Conservation (phyloP, 148 eudicot species). For the Nepenthes mirabilis region DNA sequence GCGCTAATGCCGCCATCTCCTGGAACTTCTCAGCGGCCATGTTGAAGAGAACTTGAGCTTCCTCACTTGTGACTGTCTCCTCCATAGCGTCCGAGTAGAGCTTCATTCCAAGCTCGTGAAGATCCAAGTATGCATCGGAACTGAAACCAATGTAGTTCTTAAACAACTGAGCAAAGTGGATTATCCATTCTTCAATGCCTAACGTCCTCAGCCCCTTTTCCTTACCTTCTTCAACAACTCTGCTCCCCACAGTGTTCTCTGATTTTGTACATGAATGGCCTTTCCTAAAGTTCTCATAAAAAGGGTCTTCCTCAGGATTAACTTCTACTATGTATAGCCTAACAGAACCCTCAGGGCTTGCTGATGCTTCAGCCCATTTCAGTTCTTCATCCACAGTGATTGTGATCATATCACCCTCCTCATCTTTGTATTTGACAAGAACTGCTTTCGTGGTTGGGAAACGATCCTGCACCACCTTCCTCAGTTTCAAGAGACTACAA, state of each 20-base stretch:
- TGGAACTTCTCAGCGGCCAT: slow-evolving; percentile 74
- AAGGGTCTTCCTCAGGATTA: slow-evolving; percentile 73
- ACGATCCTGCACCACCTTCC: slow-evolving; percentile 61
- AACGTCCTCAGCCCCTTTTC: slow-evolving; percentile 13
- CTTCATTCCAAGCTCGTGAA: slow-evolving; percentile 78
- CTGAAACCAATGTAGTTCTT: slow-evolving; percentile 83
- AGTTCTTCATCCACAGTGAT: slow-evolving; percentile 69
- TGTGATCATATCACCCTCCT: slow-evolving; percentile 92
- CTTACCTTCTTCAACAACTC: slow-evolving; percentile 12
- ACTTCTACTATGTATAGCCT: slow-evolving; percentile 68
- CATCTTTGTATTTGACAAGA: slow-evolving; percentile 75
- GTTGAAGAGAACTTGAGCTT: slow-evolving; percentile 60
- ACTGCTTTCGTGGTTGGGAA: slow-evolving; percentile 53
- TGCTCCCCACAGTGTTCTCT: slow-evolving; percentile 11
- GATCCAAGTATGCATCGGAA: slow-evolving; percentile 68
- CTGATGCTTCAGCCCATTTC: slow-evolving; percentile 71
- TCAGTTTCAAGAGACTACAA: slow-evolving; percentile 48
- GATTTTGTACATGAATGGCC: slow-evolving; percentile 13
- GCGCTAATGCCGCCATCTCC: slow-evolving; percentile 88
- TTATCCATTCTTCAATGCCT: slow-evolving; percentile 74
- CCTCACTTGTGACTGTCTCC: slow-evolving; percentile 73
- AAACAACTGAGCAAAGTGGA: slow-evolving; percentile 81
- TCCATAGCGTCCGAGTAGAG: slow-evolving; percentile 91
- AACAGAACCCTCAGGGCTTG: slow-evolving; percentile 30
- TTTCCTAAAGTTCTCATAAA: slow-evolving; percentile 28